Conservation (phyloP, 1,139 yeast genomes). For the Pichiaceae sp. region DNA sequence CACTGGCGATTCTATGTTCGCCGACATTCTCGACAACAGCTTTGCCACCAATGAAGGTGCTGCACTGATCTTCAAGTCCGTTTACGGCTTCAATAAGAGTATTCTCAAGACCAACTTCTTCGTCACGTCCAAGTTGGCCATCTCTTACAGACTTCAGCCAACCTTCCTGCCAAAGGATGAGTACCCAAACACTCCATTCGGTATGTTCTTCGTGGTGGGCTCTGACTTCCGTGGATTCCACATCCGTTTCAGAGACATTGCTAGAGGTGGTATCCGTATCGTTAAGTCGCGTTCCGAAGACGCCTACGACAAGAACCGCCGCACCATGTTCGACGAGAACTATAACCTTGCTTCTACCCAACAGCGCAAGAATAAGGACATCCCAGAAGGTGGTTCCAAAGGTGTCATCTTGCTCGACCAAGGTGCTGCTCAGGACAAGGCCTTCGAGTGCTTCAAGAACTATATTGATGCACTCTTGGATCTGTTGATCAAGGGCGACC, state of each 20-base stretch:
- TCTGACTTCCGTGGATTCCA: conserved; percentile 97
- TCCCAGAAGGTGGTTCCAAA: conserved; percentile 98
- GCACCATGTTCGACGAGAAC: conserved; percentile 91
- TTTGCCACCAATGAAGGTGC: conserved; percentile 80
- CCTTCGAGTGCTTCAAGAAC: conserved; percentile 83
- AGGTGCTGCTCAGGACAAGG: conserved; percentile 72
- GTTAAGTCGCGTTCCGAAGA: conserved; percentile 83
- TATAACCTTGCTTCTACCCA: conserved; percentile 94
- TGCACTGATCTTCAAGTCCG: conserved; percentile 71
- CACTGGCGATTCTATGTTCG: conserved; percentile 67
- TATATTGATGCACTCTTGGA: conserved; percentile 89
- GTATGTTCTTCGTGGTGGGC: conserved; percentile 94
- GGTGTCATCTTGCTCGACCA: conserved; percentile 88
- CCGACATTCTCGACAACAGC: conserved; percentile 54
- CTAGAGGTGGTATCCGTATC: conserved; percentile 96
- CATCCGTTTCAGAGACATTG: conserved; percentile 92
- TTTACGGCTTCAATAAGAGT: conserved; percentile 76
- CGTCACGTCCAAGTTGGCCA: conserved; percentile 89
- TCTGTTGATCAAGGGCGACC: conserved; percentile 55
- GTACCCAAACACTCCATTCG: conserved; percentile 88
- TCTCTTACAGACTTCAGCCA: conserved; percentile 87
- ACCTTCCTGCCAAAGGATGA: conserved; percentile 74
- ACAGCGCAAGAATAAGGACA: conserved; percentile 94
- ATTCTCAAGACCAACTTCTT: conserved; percentile 91
- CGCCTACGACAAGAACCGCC: conserved; percentile 76